These are phyloP conservation scores for Eucalyptus pauciflora DNA, from an alignment of 345 rosid genomes.

Conservation along the genomic window DNA sequence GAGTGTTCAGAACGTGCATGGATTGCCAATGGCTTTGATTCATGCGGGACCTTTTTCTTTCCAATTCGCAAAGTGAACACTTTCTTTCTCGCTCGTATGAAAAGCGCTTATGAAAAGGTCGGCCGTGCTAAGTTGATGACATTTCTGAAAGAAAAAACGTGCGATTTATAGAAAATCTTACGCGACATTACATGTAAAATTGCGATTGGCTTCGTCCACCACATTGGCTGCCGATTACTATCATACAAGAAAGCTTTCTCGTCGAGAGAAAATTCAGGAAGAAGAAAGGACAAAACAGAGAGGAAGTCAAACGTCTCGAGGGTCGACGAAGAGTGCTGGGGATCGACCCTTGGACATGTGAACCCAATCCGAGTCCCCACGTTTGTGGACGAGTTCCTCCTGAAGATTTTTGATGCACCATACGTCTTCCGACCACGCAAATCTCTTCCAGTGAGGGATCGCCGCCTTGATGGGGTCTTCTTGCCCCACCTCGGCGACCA, in stretches of 20 bases:
- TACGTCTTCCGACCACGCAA: slow-evolving; percentile 56
- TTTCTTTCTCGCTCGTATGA: neutral
- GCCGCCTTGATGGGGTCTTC: slow-evolving; percentile 35
- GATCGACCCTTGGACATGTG: slow-evolving; percentile 14
- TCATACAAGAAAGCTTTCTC: neutral
- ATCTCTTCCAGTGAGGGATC: slow-evolving; percentile 64
- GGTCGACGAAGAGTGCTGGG: slow-evolving; percentile 53
- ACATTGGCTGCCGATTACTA: neutral
- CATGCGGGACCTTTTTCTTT: neutral
- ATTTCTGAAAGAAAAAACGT: neutral
- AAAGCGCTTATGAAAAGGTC: neutral
- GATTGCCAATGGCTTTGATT: neutral
- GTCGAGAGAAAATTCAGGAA: neutral
- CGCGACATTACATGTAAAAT: neutral
- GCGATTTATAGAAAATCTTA: neutral
- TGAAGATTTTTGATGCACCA: slow-evolving; percentile 61
- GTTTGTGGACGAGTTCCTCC: neutral
- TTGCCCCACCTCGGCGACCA: slow-evolving; percentile 49
- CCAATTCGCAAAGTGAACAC: neutral
- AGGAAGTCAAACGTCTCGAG: slow-evolving; percentile 46
- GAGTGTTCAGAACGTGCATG: neutral
- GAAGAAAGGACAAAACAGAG: neutral
- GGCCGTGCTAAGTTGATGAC: neutral
- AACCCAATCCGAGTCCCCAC: slow-evolving; percentile 26
- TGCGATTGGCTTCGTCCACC: neutral